Evolutionary conservation across 1,284 basidiomycete species (phyloP).

Genomic region (Cryptococcus sp.): DNA sequence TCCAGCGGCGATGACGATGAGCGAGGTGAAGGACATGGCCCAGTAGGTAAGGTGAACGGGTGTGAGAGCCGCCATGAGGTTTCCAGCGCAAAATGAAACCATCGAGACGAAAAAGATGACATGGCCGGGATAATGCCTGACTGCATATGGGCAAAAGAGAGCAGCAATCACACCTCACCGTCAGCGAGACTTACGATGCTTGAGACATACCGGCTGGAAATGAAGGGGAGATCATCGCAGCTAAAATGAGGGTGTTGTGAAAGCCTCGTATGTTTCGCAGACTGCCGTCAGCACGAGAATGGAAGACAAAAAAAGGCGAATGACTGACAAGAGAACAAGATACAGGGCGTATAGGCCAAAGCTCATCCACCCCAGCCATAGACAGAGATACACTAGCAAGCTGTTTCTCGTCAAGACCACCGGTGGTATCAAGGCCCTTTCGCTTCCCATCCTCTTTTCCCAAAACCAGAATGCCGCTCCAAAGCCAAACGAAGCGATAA

Average conservation of each 20-base stretch:
- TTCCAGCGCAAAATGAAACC: slow-evolving; percentile 23
- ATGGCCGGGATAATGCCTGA: slow-evolving; percentile 18
- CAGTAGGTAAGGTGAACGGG: slow-evolving; percentile 20
- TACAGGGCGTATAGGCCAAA: slow-evolving; percentile 28
- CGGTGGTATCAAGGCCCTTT: slow-evolving; percentile 21
- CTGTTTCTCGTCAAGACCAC: slow-evolving; percentile 19
- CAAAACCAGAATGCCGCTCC: slow-evolving; percentile 21
- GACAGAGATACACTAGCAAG: slow-evolving; percentile 20
- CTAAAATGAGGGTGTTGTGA: slow-evolving; percentile 16
- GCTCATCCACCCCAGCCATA: slow-evolving; percentile 30
- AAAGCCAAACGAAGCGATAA: slow-evolving; percentile 21
- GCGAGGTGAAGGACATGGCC: slow-evolving; percentile 19
- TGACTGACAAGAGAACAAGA: slow-evolving; percentile 14
- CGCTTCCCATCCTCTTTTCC: slow-evolving; percentile 15
- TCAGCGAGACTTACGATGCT: neutral
- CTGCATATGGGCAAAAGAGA: slow-evolving; percentile 18
- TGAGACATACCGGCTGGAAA: neutral
- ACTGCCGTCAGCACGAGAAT: slow-evolving; percentile 3
- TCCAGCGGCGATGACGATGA: slow-evolving; percentile 12
- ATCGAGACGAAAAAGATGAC: slow-evolving; percentile 27
- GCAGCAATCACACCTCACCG: slow-evolving; percentile 21
- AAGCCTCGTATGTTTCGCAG: slow-evolving; percentile 23
- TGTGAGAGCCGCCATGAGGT: slow-evolving; percentile 18
- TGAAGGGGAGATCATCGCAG: slow-evolving; percentile 22
- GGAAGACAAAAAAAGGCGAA: neutral